Evolutionary conservation across 2,329 filamentous ascomycete species (phyloP).

Genomic region (Stagonosporopsis vannaccii): DNA sequence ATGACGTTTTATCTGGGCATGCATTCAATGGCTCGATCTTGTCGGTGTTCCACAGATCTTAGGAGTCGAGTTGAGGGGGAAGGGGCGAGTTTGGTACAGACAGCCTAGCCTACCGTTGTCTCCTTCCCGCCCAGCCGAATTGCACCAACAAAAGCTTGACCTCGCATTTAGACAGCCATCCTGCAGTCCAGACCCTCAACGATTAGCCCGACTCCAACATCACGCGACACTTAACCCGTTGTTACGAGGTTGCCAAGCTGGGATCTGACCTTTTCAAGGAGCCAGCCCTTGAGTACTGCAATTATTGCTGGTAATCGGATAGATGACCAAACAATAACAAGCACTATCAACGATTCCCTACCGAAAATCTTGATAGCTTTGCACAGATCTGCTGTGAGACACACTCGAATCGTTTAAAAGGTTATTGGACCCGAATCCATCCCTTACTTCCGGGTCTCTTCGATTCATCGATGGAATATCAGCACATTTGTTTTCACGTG

Average conservation of each 20-base stretch:
- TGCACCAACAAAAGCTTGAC: slow-evolving; percentile 8
- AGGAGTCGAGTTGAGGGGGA: neutral
- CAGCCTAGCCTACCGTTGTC: slow-evolving; percentile 2
- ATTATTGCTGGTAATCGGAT: neutral
- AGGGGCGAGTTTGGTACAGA: slow-evolving; percentile 1
- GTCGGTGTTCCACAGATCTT: neutral
- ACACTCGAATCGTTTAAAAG: neutral
- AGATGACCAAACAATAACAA: neutral
- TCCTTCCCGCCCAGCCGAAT: slow-evolving; percentile 4
- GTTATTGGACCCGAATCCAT: neutral
- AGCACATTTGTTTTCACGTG: neutral
- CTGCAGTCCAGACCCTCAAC: neutral
- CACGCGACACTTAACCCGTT: neutral
- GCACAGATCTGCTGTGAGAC: neutral
- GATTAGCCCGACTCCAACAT: neutral
- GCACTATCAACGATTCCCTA: neutral
- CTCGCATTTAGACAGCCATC: neutral
- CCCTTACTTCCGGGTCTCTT: neutral
- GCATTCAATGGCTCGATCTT: neutral
- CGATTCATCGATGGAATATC: neutral
- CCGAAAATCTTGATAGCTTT: neutral
- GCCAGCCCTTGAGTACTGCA: neutral
- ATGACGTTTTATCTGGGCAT: neutral
- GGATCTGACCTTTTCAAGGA: neutral
- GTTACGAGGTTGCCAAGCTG: neutral